These are phyloP conservation scores for Acacia confusa DNA, from an alignment of 306 rosid genomes.

Conservation along the genomic window DNA sequence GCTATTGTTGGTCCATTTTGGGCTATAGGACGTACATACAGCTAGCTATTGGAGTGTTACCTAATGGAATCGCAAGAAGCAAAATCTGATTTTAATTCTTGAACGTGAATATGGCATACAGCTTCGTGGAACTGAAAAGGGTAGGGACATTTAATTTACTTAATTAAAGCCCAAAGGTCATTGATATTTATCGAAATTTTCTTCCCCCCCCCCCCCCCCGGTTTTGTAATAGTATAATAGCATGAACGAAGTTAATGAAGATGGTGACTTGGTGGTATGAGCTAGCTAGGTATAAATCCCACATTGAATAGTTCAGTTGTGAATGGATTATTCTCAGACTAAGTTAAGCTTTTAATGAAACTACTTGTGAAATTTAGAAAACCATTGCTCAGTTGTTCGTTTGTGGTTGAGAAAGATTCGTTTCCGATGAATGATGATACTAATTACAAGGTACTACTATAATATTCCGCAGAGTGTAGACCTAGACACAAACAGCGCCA, in stretches of 20 bases:
- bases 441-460: neutral
- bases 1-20: slow-evolving; percentile 21
- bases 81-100: neutral
- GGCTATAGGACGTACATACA: neutral
- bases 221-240: neutral
- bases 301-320: neutral
- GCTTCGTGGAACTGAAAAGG: neutral
- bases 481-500: neutral
- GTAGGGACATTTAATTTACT: neutral
- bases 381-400: neutral
- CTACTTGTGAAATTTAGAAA: no score
- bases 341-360: neutral
- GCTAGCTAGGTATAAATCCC: no score
- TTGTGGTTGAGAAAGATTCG: neutral
- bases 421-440: slow-evolving; percentile 9
- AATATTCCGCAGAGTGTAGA: neutral
- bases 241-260: neutral
- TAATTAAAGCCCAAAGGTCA: neutral
- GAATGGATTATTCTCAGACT: neutral
- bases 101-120: neutral
- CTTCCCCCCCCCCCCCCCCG: no score
- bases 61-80: neutral
- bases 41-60: neutral
- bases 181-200: neutral
- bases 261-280: neutral